Evolutionary conservation across 129 eudicot genomes (phyloP), one percentile per base, ranked within the genome.

Genomic region (Flaveria brownii): DNA sequence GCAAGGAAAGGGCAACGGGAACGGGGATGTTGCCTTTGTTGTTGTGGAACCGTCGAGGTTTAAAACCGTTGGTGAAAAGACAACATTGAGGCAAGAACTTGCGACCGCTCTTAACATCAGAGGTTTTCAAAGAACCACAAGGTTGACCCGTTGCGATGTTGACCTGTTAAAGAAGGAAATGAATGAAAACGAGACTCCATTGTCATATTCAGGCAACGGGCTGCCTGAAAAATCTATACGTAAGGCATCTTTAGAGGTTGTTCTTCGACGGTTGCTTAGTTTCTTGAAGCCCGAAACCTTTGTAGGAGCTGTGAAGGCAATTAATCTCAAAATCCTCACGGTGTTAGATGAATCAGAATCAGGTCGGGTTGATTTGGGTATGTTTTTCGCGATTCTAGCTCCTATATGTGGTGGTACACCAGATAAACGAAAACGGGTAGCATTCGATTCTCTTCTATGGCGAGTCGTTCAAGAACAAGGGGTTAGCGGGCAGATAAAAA

Each of bases 281-380:
- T 94, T 91, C 86, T 82, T 94, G 83, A 94, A 94, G 72, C 90
- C 99, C 2, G 99, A 94, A 67, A 94, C 99, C 9, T 94, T 94
- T 70, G 88, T 89, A 33, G 99, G 97, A 71, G 88, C 99, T 6
- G 92, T 91, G 25, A 94, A 91, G 80, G 90, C 90, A 14, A 87
- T 94, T 72, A 94, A 94, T 87, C 91, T 86, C 84, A 91, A 92
- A 78, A 87, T 94, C 76, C 86, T 94, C 1, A 86, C 86, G 11
- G 90, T 86, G 9, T 68, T 94, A 81, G 99, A 94, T 45, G 97
- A 94, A 50, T 59, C 96, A 6, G 99, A 90, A 80, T 80, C 91
- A 9, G 96, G 97, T 36, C 74, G 99, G 82, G 96, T 94, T 57
- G 99, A 94, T 80, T 80, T 94, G 77, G 99, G 99, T 71, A 89